Evolutionary conservation across 257 asterid genomes (phyloP).

Genomic region (Petunia secreta): DNA sequence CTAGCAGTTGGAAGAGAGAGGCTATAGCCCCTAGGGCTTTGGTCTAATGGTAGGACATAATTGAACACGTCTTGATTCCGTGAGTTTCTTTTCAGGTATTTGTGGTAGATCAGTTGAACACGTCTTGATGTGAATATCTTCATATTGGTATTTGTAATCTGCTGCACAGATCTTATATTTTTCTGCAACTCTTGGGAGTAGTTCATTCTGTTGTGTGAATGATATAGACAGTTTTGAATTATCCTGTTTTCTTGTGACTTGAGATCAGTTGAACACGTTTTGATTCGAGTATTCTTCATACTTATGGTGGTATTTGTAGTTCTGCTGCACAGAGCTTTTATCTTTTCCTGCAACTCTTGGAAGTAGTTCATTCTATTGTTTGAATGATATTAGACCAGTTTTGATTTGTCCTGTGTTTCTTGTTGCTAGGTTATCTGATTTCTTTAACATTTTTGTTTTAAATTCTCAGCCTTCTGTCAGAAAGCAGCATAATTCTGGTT

Average conservation of each 20-base stretch:
- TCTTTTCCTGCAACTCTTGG: neutral
- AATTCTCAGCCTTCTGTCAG: conserved; percentile 66
- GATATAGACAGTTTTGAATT: neutral
- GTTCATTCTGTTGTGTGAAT: conserved; percentile 3
- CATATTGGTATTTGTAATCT: neutral
- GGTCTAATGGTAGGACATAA: too few relatives aligned
- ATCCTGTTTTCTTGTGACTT: neutral
- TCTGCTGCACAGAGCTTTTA: neutral
- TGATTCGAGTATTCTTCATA: neutral
- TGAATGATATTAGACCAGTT: neutral
- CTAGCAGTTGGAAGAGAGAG: neutral
- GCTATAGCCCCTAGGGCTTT: neutral
- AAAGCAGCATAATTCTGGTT: conserved; percentile 72
- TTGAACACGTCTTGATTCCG: too few relatives aligned
- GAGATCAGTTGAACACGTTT: neutral
- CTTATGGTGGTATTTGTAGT: neutral
- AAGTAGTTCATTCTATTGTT: neutral
- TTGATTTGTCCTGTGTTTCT: neutral
- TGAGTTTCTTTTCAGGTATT: too few relatives aligned
- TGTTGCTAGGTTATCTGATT: conserved; percentile 10
- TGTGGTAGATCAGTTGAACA: neutral
- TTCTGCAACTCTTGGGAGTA: neutral
- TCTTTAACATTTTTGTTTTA: conserved; percentile 1
- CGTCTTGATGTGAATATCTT: neutral
- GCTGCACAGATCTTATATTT: neutral